Evolutionary conservation across 75 land plant species (phyloP), one percentile per base, ranked within the genome.

Genomic region (Chamaecyparis obtusa): DNA sequence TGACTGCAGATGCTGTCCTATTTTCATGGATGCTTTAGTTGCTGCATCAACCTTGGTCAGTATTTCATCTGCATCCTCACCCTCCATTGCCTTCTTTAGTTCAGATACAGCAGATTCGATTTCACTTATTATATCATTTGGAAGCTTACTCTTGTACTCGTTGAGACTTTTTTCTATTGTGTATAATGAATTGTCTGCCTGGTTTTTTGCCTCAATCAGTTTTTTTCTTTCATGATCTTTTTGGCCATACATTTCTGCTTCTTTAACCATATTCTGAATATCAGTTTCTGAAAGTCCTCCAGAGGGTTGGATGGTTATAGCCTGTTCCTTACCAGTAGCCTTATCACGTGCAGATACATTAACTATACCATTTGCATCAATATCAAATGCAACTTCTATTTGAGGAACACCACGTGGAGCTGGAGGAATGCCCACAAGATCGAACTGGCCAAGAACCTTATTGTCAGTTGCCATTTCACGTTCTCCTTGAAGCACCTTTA

Each of bases 391-490:
- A 30, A 91, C 91, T 74, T 90, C 90, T 54, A 90, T 90, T 85
- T 90, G 91, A 27, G 91, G 90, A 17, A 89, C 76, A 35, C 92
- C 92, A 27, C 92, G 86, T 9, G 92, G 92, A 13, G 92, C 74
- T 3, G 92, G 92, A 36, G 92, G 92, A 46, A 91, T 91, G 72
- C 92, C 92, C 36, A 91, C 92, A 11, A 90, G 86, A 30, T 91
- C 92, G 60, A 91, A 91, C 87, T 88, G 90, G 48, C 94, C 93
- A 43, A 93, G 67, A 14, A 85, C 48, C 90, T 93, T 93, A 87
- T 93, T 92, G 89, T 93, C 93, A 1, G 89, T n/a, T 49, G 93
- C 94, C 94, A 93, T 93, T 86, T 92, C 93, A 79, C 93, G 94
- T 79, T 92, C 94, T 46, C 94, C 94, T 86, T 93, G 94, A 36